phyloP scores from a whole-genome alignment of 2,329 filamentous ascomycete species.

The Cladosporium halotolerans region DNA sequence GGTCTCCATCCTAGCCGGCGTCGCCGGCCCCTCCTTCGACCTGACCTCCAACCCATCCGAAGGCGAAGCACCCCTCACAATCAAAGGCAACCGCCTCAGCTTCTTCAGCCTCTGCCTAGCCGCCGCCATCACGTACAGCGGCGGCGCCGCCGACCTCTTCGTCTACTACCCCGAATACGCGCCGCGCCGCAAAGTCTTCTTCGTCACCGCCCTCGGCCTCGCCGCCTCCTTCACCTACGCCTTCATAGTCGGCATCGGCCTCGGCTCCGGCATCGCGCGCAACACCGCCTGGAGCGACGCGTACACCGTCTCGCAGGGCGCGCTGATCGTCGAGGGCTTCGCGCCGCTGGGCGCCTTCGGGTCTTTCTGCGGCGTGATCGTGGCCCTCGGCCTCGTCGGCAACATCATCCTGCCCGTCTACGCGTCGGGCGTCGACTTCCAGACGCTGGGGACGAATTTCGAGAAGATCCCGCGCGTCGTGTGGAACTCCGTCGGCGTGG shows the following conservation, averaged over 20 bases:
- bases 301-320: slow-evolving; percentile 54
- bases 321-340: slow-evolving; percentile 58
- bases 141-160: slow-evolving; percentile 60
- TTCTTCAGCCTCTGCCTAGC: slow-evolving; percentile 66
- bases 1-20: slow-evolving; percentile 55
- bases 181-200: slow-evolving; percentile 49
- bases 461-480: slow-evolving; percentile 55
- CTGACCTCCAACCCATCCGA: slow-evolving; percentile 41
- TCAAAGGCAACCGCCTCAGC: slow-evolving; percentile 54
- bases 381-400: slow-evolving; percentile 58
- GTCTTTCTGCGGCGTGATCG: slow-evolving; percentile 59
- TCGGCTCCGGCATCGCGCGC: slow-evolving; percentile 51
- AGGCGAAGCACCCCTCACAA: slow-evolving; percentile 43
- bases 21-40: slow-evolving; percentile 56
- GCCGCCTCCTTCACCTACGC: slow-evolving; percentile 54
- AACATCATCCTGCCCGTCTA: slow-evolving; percentile 63
- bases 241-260: slow-evolving; percentile 56
- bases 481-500: slow-evolving; percentile 57
- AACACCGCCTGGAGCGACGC: slow-evolving; percentile 52
- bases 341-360: slow-evolving; percentile 55
- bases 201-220: slow-evolving; percentile 52
- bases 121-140: slow-evolving; percentile 57
- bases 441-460: slow-evolving; percentile 56
- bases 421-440: slow-evolving; percentile 60
- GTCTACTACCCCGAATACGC: slow-evolving; percentile 57